Base-by-base conservation (phyloP, 257 asterid species). In the Primulina eburnea region DNA sequence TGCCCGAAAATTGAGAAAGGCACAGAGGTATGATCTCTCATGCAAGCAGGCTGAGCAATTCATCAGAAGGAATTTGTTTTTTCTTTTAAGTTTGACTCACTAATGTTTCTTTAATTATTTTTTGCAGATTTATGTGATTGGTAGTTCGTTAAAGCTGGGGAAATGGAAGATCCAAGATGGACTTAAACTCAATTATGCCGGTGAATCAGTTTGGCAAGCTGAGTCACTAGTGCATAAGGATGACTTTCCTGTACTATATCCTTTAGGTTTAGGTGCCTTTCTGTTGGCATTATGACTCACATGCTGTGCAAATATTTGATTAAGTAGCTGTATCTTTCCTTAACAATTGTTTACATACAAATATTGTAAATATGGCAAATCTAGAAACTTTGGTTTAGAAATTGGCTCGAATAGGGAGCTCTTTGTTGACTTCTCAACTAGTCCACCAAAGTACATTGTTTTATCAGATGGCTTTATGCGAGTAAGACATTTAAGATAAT, bases 221-320 rank as follows among this genome's bases (percentile, higher is more conserved):
- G 94, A 88, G 75, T 69, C 88, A 62, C 78, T 75, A 63, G 71
- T 94, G 82, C 86, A 74, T 69, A 91, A 80, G 77, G 88, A 84
- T 34, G 97, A 91, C 70, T 89, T 94, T 58, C 99, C 99, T 70
- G 56, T 94, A 73, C 85, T 85, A 94, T 94, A 94, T 91, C 99
- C 99, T 87, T 85, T 11, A 34, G 5, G 20, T 35, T 77, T 76
- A 56, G 56, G 62, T 66, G 75, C 16, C 57, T 70, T 34, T 6
- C 70, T 68, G 16, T 78, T 24, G 53, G 66, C 72, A 60, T 30
- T 40, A 37, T 30, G 32, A 70, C 58, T 62, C 28, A n/a, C 53
- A 35, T 17, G 29, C 17, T 6, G 34, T 50, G 50, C 12, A 50
- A 64, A 43, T 70, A 32, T 70, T 18, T 18, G 61, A 69, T 60